Conservation (phyloP, 2,329 filamentous ascomycete genomes). For the Pseudohalonectria lignicola region DNA sequence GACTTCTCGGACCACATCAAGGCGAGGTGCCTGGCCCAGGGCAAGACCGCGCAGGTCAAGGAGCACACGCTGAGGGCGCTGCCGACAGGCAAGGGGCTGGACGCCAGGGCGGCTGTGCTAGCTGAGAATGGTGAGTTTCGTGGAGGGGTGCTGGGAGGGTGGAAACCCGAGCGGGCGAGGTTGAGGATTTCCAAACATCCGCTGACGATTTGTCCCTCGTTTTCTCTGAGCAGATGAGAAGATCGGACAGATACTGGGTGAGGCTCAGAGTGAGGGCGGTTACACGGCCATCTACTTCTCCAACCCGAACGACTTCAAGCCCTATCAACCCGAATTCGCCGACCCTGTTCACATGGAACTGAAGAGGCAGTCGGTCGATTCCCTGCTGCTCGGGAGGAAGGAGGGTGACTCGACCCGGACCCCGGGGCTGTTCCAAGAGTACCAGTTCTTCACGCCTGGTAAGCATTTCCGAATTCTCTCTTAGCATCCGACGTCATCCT, state of each 20-base stretch:
- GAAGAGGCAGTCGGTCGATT: conserved; percentile 42
- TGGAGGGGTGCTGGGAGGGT: neutral
- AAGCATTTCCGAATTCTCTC: conserved; percentile 33
- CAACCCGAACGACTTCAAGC: conserved; percentile 37
- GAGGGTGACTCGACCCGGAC: neutral
- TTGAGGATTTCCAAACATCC: neutral
- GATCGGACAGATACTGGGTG: conserved; percentile 36
- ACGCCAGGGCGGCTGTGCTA: conserved; percentile 34
- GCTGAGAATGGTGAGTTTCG: conserved; percentile 33
- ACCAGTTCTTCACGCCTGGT: conserved; percentile 77
- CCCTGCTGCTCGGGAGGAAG: neutral
- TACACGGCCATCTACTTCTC: conserved; percentile 73
- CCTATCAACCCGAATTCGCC: conserved; percentile 57
- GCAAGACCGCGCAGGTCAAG: conserved; percentile 25
- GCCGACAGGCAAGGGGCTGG: conserved; percentile 15
- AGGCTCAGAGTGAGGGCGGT: conserved; percentile 24
- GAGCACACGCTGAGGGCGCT: conserved; percentile 29
- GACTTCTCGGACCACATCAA: conserved; percentile 32
- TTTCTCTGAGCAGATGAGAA: conserved; percentile 31
- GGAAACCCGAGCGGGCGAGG: too few species aligned
- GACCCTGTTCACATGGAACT: conserved; percentile 59
- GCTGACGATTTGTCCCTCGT: conserved; percentile 2
- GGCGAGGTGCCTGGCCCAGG: conserved; percentile 29
- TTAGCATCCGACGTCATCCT: too few species aligned
- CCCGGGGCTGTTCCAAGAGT: conserved; percentile 65